These are phyloP conservation scores for Hirsutella thompsonii DNA, from an alignment of 2,329 filamentous ascomycete genomes.

Conservation along the genomic window DNA sequence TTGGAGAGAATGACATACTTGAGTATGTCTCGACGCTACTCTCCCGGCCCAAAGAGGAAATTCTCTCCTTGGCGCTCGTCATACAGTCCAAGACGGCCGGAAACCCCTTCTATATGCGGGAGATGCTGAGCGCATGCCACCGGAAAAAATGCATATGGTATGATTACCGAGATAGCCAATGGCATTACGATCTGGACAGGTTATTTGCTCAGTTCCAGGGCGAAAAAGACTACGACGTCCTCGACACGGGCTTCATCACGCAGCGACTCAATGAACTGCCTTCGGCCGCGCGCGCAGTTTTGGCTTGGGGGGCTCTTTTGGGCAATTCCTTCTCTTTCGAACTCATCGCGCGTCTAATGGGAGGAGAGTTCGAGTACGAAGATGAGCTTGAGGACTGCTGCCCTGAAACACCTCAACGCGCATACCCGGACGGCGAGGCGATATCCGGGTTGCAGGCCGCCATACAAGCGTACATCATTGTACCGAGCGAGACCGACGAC, in stretches of 20 bases:
- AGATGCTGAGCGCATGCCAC: conserved; percentile 81
- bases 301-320: conserved; percentile 77
- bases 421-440: conserved; percentile 52
- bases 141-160: conserved; percentile 84
- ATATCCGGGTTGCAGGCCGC: conserved; percentile 72
- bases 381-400: conserved; percentile 26
- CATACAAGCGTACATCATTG: conserved; percentile 67
- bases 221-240: conserved; percentile 63
- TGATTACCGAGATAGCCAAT: conserved; percentile 68
- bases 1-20: conserved; percentile 68
- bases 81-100: conserved; percentile 81
- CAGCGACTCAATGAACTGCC: conserved; percentile 68
- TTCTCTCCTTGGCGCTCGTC: conserved; percentile 67
- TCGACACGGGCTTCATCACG: conserved; percentile 73
- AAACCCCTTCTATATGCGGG: conserved; percentile 82
- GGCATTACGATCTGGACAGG: conserved; percentile 76
- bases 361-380: conserved; percentile 57
- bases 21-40: conserved; percentile 75
- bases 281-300: conserved; percentile 57
- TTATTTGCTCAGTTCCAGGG: conserved; percentile 77
- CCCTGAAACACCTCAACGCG: conserved; percentile 8
- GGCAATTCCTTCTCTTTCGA: conserved; percentile 77
- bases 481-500: conserved; percentile 74
- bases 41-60: conserved; percentile 57
- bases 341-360: conserved; percentile 64